A percentile compares a stretch with the other conserved stretches of the same genome.
Conservation (phyloP, 2,329 filamentous ascomycete genomes). For the Exophiala sp. region DNA sequence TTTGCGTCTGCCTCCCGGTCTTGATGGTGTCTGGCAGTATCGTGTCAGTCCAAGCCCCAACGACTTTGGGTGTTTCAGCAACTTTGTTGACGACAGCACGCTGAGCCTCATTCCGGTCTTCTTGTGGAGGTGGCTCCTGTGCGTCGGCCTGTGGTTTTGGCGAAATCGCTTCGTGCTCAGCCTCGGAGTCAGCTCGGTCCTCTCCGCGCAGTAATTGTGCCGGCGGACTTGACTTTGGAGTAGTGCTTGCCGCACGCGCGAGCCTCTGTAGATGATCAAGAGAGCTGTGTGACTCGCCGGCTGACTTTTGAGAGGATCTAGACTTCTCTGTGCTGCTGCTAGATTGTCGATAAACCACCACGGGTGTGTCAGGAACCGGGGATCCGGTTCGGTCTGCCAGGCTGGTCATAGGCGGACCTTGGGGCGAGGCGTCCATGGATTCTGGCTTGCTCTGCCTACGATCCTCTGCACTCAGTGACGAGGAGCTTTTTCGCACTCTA, state of each 20-base stretch:
- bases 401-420: not conserved
- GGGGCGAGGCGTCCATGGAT: not conserved
- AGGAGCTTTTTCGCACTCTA: conserved; percentile 20
- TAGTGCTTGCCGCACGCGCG: conserved; percentile 31
- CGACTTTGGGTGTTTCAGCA: conserved; percentile 38
- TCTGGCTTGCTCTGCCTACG: conserved; percentile 15
- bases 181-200: conserved; percentile 4
- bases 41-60: conserved; percentile 45
- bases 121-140: not conserved
- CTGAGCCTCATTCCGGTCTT: not conserved
- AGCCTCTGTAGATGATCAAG: conserved; percentile 40
- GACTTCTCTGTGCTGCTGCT: conserved; percentile 13
- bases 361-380: conserved; percentile 36
- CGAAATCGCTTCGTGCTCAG: not conserved
- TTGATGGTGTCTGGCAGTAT: conserved; percentile 37
- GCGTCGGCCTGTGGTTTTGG: conserved; percentile 2
- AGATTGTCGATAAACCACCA: conserved; percentile 34
- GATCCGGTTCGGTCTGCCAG: conserved; percentile 27
- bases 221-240: conserved; percentile 21
- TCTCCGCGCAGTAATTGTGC: conserved; percentile 8
- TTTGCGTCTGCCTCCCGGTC: conserved; percentile 16
- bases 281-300: conserved; percentile 21
- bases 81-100: conserved; percentile 1
- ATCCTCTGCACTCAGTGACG: conserved; percentile 18
- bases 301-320: conserved; percentile 28